phyloP scores from a whole-genome alignment of 129 eudicot genomes.

The Cynara cardunculus region DNA sequence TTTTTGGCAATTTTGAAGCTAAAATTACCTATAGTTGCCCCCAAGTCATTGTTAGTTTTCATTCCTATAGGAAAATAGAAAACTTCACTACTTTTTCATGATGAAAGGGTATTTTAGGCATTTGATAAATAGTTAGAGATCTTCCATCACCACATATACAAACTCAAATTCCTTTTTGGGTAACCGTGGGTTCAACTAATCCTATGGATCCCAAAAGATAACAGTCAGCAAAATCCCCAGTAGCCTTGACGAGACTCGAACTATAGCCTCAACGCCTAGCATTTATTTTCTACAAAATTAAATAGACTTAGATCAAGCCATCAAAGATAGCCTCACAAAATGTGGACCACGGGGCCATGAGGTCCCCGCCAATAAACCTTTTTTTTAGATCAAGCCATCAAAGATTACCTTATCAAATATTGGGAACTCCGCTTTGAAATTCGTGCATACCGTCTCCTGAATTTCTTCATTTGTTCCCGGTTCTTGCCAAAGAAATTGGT shows the following conservation, averaged over 20 bases:
- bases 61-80: background rate
- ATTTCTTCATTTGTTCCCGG: slow-evolving; percentile 92
- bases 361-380: too few species aligned
- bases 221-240: background rate
- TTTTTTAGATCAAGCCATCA: background rate
- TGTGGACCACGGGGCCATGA: too few species aligned
- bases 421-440: slow-evolving; percentile 84
- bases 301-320: too few species aligned
- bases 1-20: background rate
- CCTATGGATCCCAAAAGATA: background rate
- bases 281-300: background rate
- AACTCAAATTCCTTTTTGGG: background rate
- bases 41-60: background rate
- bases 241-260: background rate
- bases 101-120: background rate
- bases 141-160: background rate
- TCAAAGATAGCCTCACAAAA: too few species aligned
- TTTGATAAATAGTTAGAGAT: background rate
- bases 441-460: slow-evolving; percentile 67
- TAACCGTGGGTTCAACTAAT: background rate
- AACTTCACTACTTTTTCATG: background rate
- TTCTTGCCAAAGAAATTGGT: slow-evolving; percentile 87
- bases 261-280: background rate
- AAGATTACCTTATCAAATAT: slow-evolving; percentile 75
- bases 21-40: background rate